Base-by-base conservation (phyloP, 140 eudicot genomes). In the Cichorium intybus region DNA sequence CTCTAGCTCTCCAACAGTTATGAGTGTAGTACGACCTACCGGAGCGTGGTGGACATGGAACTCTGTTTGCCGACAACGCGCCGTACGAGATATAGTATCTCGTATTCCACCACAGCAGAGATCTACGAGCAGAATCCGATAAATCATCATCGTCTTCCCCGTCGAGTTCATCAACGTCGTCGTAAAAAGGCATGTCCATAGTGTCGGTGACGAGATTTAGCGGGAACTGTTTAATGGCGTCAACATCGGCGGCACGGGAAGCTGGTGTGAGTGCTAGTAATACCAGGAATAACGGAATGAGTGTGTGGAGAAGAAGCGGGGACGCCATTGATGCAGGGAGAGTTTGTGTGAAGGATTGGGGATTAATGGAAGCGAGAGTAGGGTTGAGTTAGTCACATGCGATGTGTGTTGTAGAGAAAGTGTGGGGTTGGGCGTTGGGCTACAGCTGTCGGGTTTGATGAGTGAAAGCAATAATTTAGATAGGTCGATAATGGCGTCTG, bases 11-110 rank as follows among this genome's bases (percentile, higher is more conserved):
- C 74, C 75, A 76, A 21, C 97, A 90, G 74, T 86, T 75, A 15
- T 72, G 93, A 1, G 93, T 86, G 46, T 90, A 90, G 57, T 90
- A 90, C 0, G 97, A 90, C 69, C 95, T 86, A 1, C 97, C 97
- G 22, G 97, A 87, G 23, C 93, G 89, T 12, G 97, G 83, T 7
- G 97, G 97, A 68, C 97, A 90, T 1, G 97, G 97, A 37, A 90
- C 56, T 15, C 93, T 76, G 51, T 90, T 87, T 4, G 95, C 95
- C 15, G 90, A 84, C 8, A 90, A 77, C 24, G 97, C 97, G 0
- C 88, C 93, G n/a, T 90, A 90, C 1, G 97, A 90, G 12, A 84
- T 90, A 64, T 86, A 90, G 72, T 81, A 81, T 26, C 43, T 62
- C 58, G 66, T 66, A 0, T 73, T 63, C 41, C 80, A 56, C 96